These are phyloP conservation scores for Schwanniomyces vanrijiae DNA, from an alignment of 805 yeast species.

Conservation along the genomic window DNA sequence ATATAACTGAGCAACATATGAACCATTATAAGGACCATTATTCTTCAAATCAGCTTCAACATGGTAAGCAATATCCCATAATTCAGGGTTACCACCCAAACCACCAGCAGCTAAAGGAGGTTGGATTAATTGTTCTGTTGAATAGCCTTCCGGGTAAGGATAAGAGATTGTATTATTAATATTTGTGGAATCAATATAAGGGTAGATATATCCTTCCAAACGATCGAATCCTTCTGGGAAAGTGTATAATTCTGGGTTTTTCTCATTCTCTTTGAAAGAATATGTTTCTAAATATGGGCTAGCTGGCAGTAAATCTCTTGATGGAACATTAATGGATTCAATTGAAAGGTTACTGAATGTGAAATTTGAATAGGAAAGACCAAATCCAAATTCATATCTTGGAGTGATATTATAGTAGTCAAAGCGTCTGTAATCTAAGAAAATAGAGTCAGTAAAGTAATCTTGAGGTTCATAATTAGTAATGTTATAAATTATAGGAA, in stretches of 20 bases:
- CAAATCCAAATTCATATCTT: slow-evolving; percentile 62
- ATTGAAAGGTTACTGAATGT: slow-evolving; percentile 15
- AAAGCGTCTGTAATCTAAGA: slow-evolving; percentile 57
- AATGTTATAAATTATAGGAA: slow-evolving; percentile 42
- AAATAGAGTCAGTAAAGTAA: slow-evolving; percentile 47
- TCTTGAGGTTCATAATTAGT: slow-evolving; percentile 37
- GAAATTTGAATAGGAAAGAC: slow-evolving; percentile 54
- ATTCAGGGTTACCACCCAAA: slow-evolving; percentile 58
- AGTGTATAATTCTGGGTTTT: background rate
- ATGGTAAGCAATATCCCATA: slow-evolving; percentile 53
- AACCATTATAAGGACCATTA: slow-evolving; percentile 47
- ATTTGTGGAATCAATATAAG: slow-evolving; percentile 34
- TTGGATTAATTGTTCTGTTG: background rate
- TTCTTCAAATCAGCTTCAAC: slow-evolving; percentile 48
- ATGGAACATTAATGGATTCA: background rate
- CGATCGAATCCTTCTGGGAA: slow-evolving; percentile 40
- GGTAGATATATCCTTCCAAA: slow-evolving; percentile 57
- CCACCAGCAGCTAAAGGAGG: slow-evolving; percentile 49
- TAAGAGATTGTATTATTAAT: slow-evolving; percentile 31
- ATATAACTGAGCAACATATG: slow-evolving; percentile 53
- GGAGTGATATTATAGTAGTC: slow-evolving; percentile 57
- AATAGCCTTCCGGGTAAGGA: slow-evolving; percentile 10
- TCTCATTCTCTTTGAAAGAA: background rate
- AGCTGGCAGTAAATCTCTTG: background rate
- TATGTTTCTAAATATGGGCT: background rate